Evolutionary conservation across 768 basidiomycete genomes (phyloP), one percentile per base, ranked within the genome.

Genomic region (Lentinus tigrinus): DNA sequence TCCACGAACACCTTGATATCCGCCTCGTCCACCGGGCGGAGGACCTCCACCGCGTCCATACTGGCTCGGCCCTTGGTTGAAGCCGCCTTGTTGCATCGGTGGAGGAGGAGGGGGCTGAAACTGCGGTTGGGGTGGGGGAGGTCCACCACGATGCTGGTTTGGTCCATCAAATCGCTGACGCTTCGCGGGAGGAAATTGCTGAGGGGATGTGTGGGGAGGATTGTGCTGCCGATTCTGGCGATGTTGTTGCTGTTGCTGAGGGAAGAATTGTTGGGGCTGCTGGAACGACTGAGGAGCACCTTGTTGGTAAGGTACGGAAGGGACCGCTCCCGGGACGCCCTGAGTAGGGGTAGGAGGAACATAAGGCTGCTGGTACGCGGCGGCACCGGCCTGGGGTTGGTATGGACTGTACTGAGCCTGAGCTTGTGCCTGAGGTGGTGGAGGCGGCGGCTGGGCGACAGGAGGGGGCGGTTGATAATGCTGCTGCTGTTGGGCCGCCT

Each of bases 171-270:
- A 95, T 42, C 93, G 83, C 64, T 88, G 93, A 52, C 95, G 79
- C 72, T 97, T 97, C 1, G 93, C 93, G 3, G 95, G 94, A 9
- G 95, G 95, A n/a, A 87, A 77, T 67, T 92, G 88, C 65, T 90
- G 89, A 36, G 88, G 87, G 10, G 88, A 83, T 0, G 83, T 75
- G 62, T 91, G 89, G 62, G 87, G 80, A 23, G 77, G 52, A 54
- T 70, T 74, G 49, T 81, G 82, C 47, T 63, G 67, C 27, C 69
- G 69, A 63, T 55, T 67, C 64, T 49, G 67, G 28, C 58, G 70
- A 31, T 78, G 82, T 47, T 74, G 80, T 62, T 73, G 80, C 53
- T 74, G 76, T 61, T 78, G 81, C 36, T 69, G 69, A 17, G 60
- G 63, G 46, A 69, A 68, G 46, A 58, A 66, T 2, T 67, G 77